Evolutionary conservation across 2,329 filamentous ascomycete genomes (phyloP).

Genomic region (Zelopaecilomyces penicillatus): DNA sequence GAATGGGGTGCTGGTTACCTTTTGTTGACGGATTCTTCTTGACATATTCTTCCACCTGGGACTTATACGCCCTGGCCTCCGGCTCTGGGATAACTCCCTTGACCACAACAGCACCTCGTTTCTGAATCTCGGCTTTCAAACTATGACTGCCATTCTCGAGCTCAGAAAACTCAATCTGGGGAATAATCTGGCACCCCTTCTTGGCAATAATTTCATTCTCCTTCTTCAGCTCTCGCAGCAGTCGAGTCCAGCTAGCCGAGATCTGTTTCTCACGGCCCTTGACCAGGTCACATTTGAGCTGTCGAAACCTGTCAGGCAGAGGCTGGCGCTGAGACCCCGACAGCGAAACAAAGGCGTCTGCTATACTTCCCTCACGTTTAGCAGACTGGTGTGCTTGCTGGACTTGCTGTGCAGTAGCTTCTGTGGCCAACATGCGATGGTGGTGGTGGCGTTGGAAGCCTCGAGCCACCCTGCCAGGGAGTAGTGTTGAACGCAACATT

Average conservation of each 20-base stretch:
- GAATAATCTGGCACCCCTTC: slow-evolving; percentile 41
- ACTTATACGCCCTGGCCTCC: slow-evolving; percentile 58
- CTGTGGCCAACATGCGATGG: too few relatives aligned
- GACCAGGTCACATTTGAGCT: slow-evolving; percentile 46
- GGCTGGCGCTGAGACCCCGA: slow-evolving; percentile 37
- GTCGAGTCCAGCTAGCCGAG: slow-evolving; percentile 37
- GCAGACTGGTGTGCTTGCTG: slow-evolving; percentile 7
- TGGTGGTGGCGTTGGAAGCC: too few relatives aligned
- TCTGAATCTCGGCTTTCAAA: slow-evolving; percentile 42
- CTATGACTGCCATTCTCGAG: slow-evolving; percentile 30
- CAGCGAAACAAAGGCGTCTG: slow-evolving; percentile 52
- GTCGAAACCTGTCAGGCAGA: slow-evolving; percentile 47
- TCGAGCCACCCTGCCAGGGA: too few relatives aligned
- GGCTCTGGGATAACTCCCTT: slow-evolving; percentile 54
- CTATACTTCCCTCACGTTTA: slow-evolving; percentile 54
- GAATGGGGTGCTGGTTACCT: slow-evolving; percentile 24
- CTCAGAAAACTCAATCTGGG: slow-evolving; percentile 40
- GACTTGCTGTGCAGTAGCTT: too few relatives aligned
- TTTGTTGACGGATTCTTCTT: slow-evolving; percentile 51
- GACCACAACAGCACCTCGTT: slow-evolving; percentile 56
- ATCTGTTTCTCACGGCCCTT: slow-evolving; percentile 40
- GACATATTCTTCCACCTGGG: slow-evolving; percentile 56
- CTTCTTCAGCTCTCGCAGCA: slow-evolving; percentile 34
- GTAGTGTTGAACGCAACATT: too few relatives aligned
- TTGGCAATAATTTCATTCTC: slow-evolving; percentile 41